These are phyloP conservation scores for Sporothrix humicola DNA, from an alignment of 2,329 filamentous ascomycete genomes.

Conservation along the genomic window DNA sequence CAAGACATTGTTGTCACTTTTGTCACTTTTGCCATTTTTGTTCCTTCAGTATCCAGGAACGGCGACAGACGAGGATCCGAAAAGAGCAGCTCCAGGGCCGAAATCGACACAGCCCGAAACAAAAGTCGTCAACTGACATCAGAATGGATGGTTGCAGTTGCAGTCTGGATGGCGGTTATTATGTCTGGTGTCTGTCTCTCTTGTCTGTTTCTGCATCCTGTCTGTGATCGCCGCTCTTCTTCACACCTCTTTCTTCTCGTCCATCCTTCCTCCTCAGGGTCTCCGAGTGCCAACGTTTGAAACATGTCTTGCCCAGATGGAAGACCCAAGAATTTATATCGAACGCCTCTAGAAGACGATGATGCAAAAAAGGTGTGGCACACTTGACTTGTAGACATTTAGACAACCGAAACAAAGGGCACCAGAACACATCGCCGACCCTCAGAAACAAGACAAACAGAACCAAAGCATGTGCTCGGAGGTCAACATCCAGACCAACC, in stretches of 20 bases:
- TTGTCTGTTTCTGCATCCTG: not conserved
- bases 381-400: too few relatives aligned
- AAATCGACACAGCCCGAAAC: slow-evolving; percentile 12
- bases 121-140: slow-evolving; percentile 4
- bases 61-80: not conserved
- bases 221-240: not conserved
- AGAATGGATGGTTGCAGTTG: slow-evolving; percentile 16
- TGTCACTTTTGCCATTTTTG: too few relatives aligned
- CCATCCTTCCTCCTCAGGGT: not conserved
- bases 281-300: slow-evolving; percentile 29
- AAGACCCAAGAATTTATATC: not conserved
- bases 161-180: not conserved
- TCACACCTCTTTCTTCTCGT: not conserved
- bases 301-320: slow-evolving; percentile 25
- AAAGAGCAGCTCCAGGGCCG: not conserved
- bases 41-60: not conserved
- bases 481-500: not conserved
- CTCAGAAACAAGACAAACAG: not conserved
- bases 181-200: not conserved
- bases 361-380: slow-evolving; percentile 9
- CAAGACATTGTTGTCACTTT: not conserved
- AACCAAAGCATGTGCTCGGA: slow-evolving; percentile 4
- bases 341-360: slow-evolving; percentile 16
- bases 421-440: not conserved
- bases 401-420: too few relatives aligned